phyloP scores from a whole-genome alignment of 352 stramenopile species.

The Aphanomyces euteiches region DNA sequence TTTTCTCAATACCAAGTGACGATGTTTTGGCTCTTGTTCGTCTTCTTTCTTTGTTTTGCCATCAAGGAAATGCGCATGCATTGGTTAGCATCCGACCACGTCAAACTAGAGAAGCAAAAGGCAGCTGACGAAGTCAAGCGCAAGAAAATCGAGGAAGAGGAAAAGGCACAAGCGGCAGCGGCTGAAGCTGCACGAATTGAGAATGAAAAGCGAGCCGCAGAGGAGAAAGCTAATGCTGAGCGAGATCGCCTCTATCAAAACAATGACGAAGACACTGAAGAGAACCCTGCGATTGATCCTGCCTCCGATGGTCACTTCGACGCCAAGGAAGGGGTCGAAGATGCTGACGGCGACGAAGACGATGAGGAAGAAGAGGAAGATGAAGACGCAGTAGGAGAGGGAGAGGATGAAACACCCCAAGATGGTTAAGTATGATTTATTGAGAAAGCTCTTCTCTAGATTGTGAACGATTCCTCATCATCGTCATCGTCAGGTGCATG shows the following conservation, averaged over 20 bases:
- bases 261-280: slow-evolving; percentile 30
- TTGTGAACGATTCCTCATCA: neutral
- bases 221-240: slow-evolving; percentile 32
- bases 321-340: slow-evolving; percentile 34
- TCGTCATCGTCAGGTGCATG: neutral
- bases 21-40: slow-evolving; percentile 60
- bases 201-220: slow-evolving; percentile 32
- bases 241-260: slow-evolving; percentile 46
- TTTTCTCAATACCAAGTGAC: slow-evolving; percentile 68
- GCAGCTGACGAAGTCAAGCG: slow-evolving; percentile 8
- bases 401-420: no score
- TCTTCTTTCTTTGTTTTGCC: slow-evolving; percentile 55
- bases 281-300: slow-evolving; percentile 29
- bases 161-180: slow-evolving; percentile 35
- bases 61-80: slow-evolving; percentile 44
- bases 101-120: slow-evolving; percentile 17
- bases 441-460: no score
- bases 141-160: slow-evolving; percentile 18
- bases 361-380: slow-evolving; percentile 34
- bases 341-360: slow-evolving; percentile 27
- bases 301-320: slow-evolving; percentile 15
- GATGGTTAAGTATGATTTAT: no score
- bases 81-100: neutral
- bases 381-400: slow-evolving; percentile 23
- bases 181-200: slow-evolving; percentile 40